A percentile compares a stretch with the other conserved stretches of the same genome.
Evolutionary conservation across 2,329 filamentous ascomycete genomes (phyloP).

Genomic region (Bipolaris sorokiniana): DNA sequence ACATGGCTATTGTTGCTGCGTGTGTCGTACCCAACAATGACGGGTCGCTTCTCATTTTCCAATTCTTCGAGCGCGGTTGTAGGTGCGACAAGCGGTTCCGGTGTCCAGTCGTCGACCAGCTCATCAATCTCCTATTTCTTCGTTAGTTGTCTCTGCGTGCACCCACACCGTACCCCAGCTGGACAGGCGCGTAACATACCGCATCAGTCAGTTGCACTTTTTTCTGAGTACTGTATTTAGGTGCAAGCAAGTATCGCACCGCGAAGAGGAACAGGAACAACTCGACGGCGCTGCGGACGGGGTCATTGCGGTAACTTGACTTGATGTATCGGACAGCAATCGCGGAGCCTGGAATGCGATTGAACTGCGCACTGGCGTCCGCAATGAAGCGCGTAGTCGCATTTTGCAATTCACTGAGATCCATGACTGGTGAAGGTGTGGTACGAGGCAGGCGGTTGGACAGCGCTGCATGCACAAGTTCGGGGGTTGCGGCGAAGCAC

Average conservation of each 20-base stretch:
- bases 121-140: conserved; percentile 82
- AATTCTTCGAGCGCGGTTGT: conserved; percentile 76
- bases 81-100: conserved; percentile 83
- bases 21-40: conserved; percentile 77
- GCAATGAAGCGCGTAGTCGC: conserved; percentile 61
- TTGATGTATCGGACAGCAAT: conserved; percentile 95
- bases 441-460: background rate
- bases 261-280: conserved; percentile 94
- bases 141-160: conserved; percentile 12
- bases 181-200: conserved; percentile 47
- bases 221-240: conserved; percentile 89
- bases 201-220: conserved; percentile 88
- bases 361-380: conserved; percentile 70
- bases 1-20: too few relatives aligned
- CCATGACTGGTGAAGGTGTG: conserved; percentile 52
- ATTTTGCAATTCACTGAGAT: conserved; percentile 62
- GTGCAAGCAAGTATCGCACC: conserved; percentile 87
- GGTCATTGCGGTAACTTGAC: conserved; percentile 97
- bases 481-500: conserved; percentile 34
- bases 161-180: background rate
- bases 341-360: conserved; percentile 89
- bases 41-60: conserved; percentile 82
- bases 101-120: conserved; percentile 93
- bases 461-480: conserved; percentile 12
- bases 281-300: conserved; percentile 90